Evolutionary conservation across 1,284 basidiomycete species (phyloP).

Genomic region (Chalciporus sp.): DNA sequence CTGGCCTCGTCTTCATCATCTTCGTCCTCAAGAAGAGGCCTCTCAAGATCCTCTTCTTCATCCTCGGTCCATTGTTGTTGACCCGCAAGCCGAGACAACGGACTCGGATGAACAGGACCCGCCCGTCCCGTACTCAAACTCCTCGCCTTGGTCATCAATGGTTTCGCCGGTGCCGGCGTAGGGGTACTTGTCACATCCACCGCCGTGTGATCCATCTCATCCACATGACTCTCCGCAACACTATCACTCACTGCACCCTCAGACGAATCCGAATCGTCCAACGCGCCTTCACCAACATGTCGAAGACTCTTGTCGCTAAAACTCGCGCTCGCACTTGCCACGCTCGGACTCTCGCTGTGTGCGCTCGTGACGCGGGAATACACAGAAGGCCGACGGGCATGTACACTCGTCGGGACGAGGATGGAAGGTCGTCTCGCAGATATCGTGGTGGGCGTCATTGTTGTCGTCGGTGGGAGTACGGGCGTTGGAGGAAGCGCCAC

Average conservation of each 20-base stretch:
- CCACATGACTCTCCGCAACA: conserved; percentile 32
- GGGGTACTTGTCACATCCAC: neutral
- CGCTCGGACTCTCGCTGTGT: conserved; percentile 31
- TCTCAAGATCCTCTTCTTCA: conserved; percentile 24
- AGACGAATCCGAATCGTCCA: conserved; percentile 74
- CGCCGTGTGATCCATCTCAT: conserved; percentile 24
- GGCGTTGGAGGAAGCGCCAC: conserved; percentile 45
- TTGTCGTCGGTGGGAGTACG: conserved; percentile 39
- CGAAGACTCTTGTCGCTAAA: conserved; percentile 46
- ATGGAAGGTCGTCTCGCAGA: conserved; percentile 31
- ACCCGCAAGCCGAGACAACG: conserved; percentile 57
- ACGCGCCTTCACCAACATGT: conserved; percentile 73
- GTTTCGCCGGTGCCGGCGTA: neutral
- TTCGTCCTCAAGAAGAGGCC: conserved; percentile 40
- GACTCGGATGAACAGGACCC: conserved; percentile 54
- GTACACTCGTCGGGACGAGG: conserved; percentile 29
- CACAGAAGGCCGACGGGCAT: conserved; percentile 40
- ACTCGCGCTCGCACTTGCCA: conserved; percentile 35
- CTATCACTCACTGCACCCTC: conserved; percentile 39
- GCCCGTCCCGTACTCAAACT: conserved; percentile 30
- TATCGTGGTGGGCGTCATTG: conserved; percentile 33
- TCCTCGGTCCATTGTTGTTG: conserved; percentile 55
- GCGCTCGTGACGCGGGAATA: conserved; percentile 30
- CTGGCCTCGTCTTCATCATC: conserved; percentile 43
- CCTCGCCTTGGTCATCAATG: conserved; percentile 31